Conservation (phyloP, 352 stramenopile genomes). For the Blastocystis sp. region DNA sequence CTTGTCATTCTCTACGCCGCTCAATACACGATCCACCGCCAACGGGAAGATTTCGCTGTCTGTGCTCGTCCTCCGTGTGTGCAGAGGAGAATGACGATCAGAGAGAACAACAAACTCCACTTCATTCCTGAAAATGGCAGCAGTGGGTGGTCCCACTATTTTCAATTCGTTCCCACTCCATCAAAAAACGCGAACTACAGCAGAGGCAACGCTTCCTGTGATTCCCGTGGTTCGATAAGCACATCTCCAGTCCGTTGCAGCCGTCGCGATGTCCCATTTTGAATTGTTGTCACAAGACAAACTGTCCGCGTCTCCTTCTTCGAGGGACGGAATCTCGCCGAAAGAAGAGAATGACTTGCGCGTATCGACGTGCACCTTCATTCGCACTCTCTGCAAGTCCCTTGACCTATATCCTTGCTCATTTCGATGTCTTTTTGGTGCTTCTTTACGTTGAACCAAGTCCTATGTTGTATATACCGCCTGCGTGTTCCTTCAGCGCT, state of each 20-base stretch:
- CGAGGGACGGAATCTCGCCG: constrained; percentile 35
- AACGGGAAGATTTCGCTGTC: not conserved
- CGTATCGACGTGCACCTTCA: constrained; percentile 43
- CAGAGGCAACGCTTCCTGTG: too few species aligned
- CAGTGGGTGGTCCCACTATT: too few species aligned
- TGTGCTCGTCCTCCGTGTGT: not conserved
- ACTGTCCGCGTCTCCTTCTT: constrained; percentile 35
- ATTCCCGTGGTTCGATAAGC: too few species aligned
- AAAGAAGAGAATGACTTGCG: constrained; percentile 51
- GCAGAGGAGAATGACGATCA: not conserved
- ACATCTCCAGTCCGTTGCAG: not conserved
- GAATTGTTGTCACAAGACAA: constrained; percentile 44
- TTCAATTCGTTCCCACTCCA: too few species aligned
- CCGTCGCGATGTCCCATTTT: constrained; percentile 22
- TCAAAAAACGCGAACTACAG: too few species aligned
- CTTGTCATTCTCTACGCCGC: constrained; percentile 11
- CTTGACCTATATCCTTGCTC: constrained; percentile 66
- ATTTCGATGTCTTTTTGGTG: not conserved
- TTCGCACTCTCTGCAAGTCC: constrained; percentile 40
- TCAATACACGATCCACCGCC: not conserved
- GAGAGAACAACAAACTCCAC: not conserved
- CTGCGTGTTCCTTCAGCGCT: constrained; percentile 62
- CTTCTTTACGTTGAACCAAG: constrained; percentile 31
- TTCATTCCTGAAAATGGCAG: not conserved
- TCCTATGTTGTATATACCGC: constrained; percentile 63